Conservation (phyloP, 306 rosid genomes). For the Chamaecrista fasciculata region DNA sequence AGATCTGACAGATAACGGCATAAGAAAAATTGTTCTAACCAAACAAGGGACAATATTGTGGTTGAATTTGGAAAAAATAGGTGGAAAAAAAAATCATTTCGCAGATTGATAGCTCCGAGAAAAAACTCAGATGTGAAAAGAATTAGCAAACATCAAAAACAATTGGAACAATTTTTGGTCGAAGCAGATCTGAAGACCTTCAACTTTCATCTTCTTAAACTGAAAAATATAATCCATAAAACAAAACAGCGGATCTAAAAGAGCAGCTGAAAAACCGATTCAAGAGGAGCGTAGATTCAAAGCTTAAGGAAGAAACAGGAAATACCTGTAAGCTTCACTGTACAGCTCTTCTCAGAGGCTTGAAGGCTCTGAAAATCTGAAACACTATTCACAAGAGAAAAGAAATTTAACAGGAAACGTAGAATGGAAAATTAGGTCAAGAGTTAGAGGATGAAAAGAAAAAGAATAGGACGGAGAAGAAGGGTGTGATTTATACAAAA, state of each 20-base stretch:
- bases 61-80: neutral
- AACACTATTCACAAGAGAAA: neutral
- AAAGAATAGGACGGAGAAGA: neutral
- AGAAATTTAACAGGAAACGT: neutral
- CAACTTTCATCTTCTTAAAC: neutral
- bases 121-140: neutral
- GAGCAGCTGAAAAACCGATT: neutral
- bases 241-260: neutral
- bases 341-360: neutral
- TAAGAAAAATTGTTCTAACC: neutral
- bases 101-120: neutral
- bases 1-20: neutral
- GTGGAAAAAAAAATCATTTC: neutral
- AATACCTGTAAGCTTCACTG: slow-evolving; percentile 25
- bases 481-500: neutral
- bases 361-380: neutral
- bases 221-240: neutral
- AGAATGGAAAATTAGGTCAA: neutral
- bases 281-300: neutral
- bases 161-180: neutral
- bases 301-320: neutral
- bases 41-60: neutral
- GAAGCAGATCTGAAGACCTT: neutral
- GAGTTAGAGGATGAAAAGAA: neutral
- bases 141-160: neutral